These are phyloP conservation scores for Pseudotulostoma volvatum DNA, from an alignment of 495 filamentous ascomycete genomes.

Conservation along the genomic window DNA sequence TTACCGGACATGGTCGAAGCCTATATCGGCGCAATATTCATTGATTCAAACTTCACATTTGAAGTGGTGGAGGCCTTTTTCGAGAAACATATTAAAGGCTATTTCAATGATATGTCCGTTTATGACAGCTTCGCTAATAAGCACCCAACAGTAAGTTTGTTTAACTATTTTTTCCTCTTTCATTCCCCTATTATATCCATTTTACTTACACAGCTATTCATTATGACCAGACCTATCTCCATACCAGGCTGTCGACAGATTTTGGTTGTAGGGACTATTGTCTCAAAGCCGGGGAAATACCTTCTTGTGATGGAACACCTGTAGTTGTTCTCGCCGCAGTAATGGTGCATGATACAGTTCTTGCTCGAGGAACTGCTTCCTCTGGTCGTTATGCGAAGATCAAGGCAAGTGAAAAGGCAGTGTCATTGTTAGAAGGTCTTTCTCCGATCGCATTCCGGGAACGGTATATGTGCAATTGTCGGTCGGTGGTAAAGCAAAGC, in stretches of 20 bases:
- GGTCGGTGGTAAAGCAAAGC: conserved; percentile 1
- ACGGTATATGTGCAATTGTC: conserved; percentile 49
- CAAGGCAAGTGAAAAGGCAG: conserved; percentile 50
- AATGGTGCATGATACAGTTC: conserved; percentile 54
- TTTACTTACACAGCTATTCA: conserved; percentile 2
- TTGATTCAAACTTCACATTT: conserved; percentile 78
- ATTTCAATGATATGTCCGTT: conserved; percentile 73
- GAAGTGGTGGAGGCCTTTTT: conserved; percentile 61
- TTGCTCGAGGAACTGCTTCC: conserved; percentile 43
- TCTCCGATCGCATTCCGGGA: conserved; percentile 39
- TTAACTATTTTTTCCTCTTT: conserved; percentile 13
- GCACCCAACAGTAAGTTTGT: conserved; percentile 47
- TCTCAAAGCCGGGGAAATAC: conserved; percentile 34
- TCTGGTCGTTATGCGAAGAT: conserved; percentile 58
- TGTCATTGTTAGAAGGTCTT: conserved; percentile 41
- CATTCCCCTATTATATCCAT: conserved; percentile 14
- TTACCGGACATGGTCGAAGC: conserved; percentile 82
- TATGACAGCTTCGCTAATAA: conserved; percentile 84
- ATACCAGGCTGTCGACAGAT: conserved; percentile 30
- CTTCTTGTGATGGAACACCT: conserved; percentile 25
- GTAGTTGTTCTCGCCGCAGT: conserved; percentile 50
- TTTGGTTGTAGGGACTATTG: conserved; percentile 40
- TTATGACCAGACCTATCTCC: conserved; percentile 33
- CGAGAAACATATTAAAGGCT: conserved; percentile 49
- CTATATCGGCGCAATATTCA: conserved; percentile 78